phyloP scores from a whole-genome alignment of 148 eudicot species.

The Chenopodium album region DNA sequence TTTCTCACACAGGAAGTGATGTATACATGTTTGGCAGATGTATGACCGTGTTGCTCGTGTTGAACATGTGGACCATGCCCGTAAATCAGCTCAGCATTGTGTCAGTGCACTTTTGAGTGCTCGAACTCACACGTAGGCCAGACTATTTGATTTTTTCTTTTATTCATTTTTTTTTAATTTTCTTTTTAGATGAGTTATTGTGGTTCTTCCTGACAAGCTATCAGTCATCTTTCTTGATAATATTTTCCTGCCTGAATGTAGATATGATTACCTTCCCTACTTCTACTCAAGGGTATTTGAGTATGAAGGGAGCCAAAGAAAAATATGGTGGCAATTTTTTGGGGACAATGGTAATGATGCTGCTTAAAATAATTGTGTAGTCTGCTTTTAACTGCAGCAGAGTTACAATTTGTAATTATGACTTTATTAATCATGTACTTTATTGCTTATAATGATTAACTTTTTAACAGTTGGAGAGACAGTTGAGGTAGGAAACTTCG shows the following conservation, averaged over 20 bases:
- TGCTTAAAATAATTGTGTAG: background rate
- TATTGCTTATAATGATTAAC: conserved; percentile 11
- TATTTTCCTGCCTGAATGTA: conserved; percentile 24
- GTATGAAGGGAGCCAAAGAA: conserved; percentile 95
- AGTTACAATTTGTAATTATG: background rate
- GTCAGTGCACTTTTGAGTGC: conserved; percentile 69
- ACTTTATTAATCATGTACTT: conserved; percentile 13
- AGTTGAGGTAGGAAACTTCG: conserved; percentile 85
- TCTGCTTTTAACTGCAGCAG: conserved; percentile 3
- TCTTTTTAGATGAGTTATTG: background rate
- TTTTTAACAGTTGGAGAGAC: conserved; percentile 83
- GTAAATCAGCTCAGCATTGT: conserved; percentile 91
- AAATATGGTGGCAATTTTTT: conserved; percentile 96
- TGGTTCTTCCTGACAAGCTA: background rate
- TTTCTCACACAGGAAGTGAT: conserved; percentile 8
- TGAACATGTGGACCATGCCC: conserved; percentile 99
- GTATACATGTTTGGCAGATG: conserved; percentile 52
- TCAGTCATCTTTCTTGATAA: conserved; percentile 9
- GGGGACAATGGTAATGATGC: conserved; percentile 82
- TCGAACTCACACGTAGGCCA: conserved; percentile 59
- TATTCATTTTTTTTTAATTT: background rate
- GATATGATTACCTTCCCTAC: conserved; percentile 89
- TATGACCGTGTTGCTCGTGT: conserved; percentile 83
- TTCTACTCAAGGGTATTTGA: conserved; percentile 98
- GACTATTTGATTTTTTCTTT: background rate